Evolutionary conservation across 163 green algal genomes (phyloP), one percentile per base, ranked within the genome.

Genomic region (Scenedesmus sp.): DNA sequence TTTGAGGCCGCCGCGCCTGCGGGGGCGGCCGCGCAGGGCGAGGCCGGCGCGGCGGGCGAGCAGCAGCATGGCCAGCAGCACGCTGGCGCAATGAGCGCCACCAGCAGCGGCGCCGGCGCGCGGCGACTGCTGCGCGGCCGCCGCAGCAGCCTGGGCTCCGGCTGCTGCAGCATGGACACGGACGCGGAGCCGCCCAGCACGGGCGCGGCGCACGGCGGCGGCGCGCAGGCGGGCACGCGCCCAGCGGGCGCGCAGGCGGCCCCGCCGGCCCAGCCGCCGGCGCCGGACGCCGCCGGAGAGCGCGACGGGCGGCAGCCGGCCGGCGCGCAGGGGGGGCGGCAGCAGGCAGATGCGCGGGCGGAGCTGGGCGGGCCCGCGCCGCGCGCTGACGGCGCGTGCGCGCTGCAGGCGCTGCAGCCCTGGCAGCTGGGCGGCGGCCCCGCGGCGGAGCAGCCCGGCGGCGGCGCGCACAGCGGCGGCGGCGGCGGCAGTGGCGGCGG

Each of bases 91-190:
- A 44, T 44, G 26, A 66, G 58, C 45, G 56, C n/a, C 11, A 64
- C 29, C 39, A 73, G 63, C 39, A 29, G 39, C 39, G 45, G 26
- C 20, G 50, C n/a, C n/a, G n/a, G n/a, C n/a, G n/a, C n/a, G n/a
- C n/a, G 44, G 57, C 29, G 42, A 9, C 29, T 44, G 11, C 2
- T 60, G 44, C 70, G 39, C 18, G 31, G 60, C 47, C 28, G 73
- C 22, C 60, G 73, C 22, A 80, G 73, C 73, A 72, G 73, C 60
- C 51, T 33, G 11, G 48, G 51, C 33, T 26, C 51, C 11, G 53
- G 73, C 29, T 72, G 73, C 24, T 72, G 60, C 47, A 80, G 51
- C 60, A 65, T 73, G 73, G 60, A 66, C 18, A 73, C n/a, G 1
- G 73, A 71, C 33, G 42, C 26, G 18, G 56, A n/a, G n/a, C n/a